These are phyloP conservation scores for Calonectria naviculata DNA, from an alignment of 2,329 filamentous ascomycete genomes.

Conservation along the genomic window DNA sequence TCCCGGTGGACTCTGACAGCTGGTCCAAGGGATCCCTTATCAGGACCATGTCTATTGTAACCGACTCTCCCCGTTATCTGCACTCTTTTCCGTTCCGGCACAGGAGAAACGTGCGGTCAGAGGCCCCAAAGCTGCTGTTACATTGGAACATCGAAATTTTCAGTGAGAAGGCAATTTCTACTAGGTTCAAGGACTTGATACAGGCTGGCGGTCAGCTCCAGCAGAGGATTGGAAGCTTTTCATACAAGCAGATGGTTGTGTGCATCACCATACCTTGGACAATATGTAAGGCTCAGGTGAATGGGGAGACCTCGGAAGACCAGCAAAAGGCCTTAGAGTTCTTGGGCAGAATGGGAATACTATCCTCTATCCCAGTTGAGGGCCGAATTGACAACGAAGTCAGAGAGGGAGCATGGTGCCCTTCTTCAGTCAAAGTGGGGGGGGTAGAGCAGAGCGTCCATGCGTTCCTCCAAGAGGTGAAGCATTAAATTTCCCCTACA, in stretches of 20 bases:
- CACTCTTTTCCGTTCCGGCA: constrained; percentile 21
- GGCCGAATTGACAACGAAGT: neutral
- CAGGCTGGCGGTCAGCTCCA: constrained; percentile 11
- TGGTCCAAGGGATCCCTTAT: constrained; percentile 18
- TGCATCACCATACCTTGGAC: constrained; percentile 21
- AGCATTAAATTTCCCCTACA: too few species aligned
- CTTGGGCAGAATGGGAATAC: constrained; percentile 17
- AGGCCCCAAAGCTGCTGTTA: constrained; percentile 5
- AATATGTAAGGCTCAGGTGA: constrained; percentile 5
- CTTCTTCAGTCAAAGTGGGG: constrained; percentile 10
- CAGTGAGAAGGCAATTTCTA: constrained; percentile 3
- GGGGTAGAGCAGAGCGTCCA: constrained; percentile 16
- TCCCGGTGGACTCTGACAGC: constrained; percentile 13
- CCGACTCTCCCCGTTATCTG: constrained; percentile 16
- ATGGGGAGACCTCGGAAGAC: neutral
- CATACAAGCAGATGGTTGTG: constrained; percentile 24
- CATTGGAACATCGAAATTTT: constrained; percentile 16
- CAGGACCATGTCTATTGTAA: constrained; percentile 21
- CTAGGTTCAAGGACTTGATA: constrained; percentile 21
- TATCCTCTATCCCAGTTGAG: constrained; percentile 8
- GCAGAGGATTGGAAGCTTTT: constrained; percentile 11
- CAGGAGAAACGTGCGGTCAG: neutral
- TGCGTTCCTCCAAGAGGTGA: constrained; percentile 23
- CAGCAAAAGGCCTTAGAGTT: constrained; percentile 14
- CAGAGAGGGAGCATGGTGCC: constrained; percentile 16